Percentiles rank a stretch among this genome's conserved stretches.
Evolutionary conservation across 2,329 filamentous ascomycete genomes (phyloP).

Genomic region (Simplicillium aogashimaense): DNA sequence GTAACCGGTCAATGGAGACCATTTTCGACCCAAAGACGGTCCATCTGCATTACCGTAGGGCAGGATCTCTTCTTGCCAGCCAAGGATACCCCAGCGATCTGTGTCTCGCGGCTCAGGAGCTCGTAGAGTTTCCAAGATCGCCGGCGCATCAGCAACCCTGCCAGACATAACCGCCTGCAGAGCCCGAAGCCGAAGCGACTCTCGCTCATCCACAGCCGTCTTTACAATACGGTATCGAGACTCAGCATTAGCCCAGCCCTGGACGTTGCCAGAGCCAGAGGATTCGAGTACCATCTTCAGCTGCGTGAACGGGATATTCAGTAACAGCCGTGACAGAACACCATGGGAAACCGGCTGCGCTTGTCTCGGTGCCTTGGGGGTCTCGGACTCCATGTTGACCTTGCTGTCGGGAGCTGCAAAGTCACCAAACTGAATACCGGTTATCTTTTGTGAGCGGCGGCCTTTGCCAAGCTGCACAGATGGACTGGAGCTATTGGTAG

Average conservation of each 20-base stretch:
- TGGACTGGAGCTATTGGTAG: slow-evolving; percentile 24
- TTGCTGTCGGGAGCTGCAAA: slow-evolving; percentile 29
- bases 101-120: slow-evolving; percentile 27
- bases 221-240: slow-evolving; percentile 37
- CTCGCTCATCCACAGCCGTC: slow-evolving; percentile 45
- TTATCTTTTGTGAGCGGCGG: slow-evolving; percentile 41
- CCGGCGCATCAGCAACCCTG: slow-evolving; percentile 21
- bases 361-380: slow-evolving; percentile 10
- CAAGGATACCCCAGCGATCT: slow-evolving; percentile 35
- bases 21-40: slow-evolving; percentile 32
- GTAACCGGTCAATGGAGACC: slow-evolving; percentile 25
- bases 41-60: slow-evolving; percentile 27
- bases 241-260: slow-evolving; percentile 38
- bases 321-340: slow-evolving; percentile 53
- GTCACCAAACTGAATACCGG: slow-evolving; percentile 64
- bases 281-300: slow-evolving; percentile 59
- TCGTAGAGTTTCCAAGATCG: slow-evolving; percentile 24
- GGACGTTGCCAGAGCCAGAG: slow-evolving; percentile 35
- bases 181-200: slow-evolving; percentile 39
- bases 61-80: slow-evolving; percentile 37
- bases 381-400: slow-evolving; percentile 18
- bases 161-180: slow-evolving; percentile 31
- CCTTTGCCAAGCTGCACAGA: slow-evolving; percentile 23
- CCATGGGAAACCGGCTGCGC: slow-evolving; percentile 27
- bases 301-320: slow-evolving; percentile 60